phyloP scores from a whole-genome alignment of 257 asterid genomes.

The Gynochthodes officinalis region DNA sequence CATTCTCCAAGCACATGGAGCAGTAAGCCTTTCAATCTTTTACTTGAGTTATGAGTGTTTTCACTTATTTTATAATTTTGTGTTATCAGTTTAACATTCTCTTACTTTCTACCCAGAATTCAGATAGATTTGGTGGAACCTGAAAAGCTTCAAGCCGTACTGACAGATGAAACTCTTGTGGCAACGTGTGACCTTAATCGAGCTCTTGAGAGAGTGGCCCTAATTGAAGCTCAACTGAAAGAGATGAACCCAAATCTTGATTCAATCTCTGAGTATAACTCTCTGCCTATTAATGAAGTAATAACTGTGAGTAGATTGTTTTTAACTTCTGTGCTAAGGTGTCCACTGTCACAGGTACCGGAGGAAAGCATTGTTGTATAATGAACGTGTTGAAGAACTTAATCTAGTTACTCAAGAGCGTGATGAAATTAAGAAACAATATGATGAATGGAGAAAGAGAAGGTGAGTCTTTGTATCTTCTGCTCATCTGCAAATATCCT shows the following conservation, averaged over 20 bases:
- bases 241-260: slow-evolving; percentile 98
- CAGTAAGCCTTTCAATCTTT: slow-evolving; percentile 52
- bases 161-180: slow-evolving; percentile 58
- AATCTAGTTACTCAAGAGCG: slow-evolving; percentile 78
- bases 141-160: slow-evolving; percentile 68
- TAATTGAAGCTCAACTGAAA: slow-evolving; percentile 88
- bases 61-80: background rate
- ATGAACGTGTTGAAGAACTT: slow-evolving; percentile 85
- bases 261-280: slow-evolving; percentile 82
- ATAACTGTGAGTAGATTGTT: background rate
- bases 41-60: background rate
- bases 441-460: slow-evolving; percentile 94
- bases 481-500: background rate
- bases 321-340: slow-evolving; percentile 9
- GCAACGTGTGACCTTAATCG: slow-evolving; percentile 58
- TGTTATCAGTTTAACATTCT: slow-evolving; percentile 1
- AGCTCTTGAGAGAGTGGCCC: slow-evolving; percentile 81
- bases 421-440: slow-evolving; percentile 77
- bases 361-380: slow-evolving; percentile 65
- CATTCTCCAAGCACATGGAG: slow-evolving; percentile 78
- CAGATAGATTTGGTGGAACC: slow-evolving; percentile 85
- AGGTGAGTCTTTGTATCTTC: slow-evolving; percentile 35
- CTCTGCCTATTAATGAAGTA: slow-evolving; percentile 9
- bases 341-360: slow-evolving; percentile 54
- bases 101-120: slow-evolving; percentile 48